phyloP scores from a whole-genome alignment of 139 green algal genomes.

The Diplosphaera chodatii region DNA sequence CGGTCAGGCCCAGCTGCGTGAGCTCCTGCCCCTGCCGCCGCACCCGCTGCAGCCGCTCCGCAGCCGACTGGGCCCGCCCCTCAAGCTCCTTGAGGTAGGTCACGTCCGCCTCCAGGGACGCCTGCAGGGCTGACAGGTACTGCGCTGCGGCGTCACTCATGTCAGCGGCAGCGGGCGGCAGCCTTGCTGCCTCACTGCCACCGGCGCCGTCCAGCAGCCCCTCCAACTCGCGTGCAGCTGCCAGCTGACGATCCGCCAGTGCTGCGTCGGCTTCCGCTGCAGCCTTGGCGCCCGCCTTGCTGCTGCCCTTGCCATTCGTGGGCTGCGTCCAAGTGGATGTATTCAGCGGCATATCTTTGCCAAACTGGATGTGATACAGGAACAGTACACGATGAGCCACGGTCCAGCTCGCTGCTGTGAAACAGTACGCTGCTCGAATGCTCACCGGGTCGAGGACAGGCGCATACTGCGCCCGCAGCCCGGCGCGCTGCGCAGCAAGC shows the following conservation, averaged over 20 bases:
- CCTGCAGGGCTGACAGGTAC: background rate
- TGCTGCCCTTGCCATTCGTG: too few species aligned
- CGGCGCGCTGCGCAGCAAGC: background rate
- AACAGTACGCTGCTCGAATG: too few species aligned
- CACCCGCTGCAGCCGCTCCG: background rate
- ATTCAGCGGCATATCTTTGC: too few species aligned
- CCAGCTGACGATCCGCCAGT: background rate
- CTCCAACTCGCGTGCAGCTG: background rate
- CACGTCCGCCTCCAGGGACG: background rate
- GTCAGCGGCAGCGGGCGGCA: too few species aligned
- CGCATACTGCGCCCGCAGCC: background rate
- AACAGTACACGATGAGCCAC: too few species aligned
- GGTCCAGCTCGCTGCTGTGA: too few species aligned
- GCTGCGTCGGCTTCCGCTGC: background rate
- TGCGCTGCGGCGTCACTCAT: background rate
- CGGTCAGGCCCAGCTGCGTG: background rate
- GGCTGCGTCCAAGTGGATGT: too few species aligned
- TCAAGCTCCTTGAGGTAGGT: background rate
- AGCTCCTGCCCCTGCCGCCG: background rate
- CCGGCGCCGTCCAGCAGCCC: background rate
- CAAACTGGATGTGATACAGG: too few species aligned
- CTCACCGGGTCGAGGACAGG: background rate
- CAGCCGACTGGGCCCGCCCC: too few species aligned
- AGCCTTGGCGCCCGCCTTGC: too few species aligned
- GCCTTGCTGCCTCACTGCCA: too few species aligned